phyloP scores from a whole-genome alignment of 1,284 basidiomycete species.

The Lentinula novae-zelandiae region DNA sequence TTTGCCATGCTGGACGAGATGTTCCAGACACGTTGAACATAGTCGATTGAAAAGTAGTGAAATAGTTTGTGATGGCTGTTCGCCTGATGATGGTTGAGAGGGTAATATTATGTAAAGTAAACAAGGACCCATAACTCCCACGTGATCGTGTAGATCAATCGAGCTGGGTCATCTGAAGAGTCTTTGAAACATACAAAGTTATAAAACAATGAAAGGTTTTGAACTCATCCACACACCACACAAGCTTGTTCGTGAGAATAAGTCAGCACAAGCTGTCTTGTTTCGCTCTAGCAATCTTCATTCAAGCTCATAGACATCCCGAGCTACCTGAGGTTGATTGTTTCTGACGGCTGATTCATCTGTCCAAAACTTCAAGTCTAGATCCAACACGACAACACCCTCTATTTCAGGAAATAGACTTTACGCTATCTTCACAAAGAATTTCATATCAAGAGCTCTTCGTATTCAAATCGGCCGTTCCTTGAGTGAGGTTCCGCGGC shows the following conservation, averaged over 20 bases:
- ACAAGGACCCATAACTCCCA: not conserved
- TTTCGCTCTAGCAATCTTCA: not conserved
- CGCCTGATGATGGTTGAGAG: not conserved
- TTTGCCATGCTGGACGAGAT: constrained; percentile 67
- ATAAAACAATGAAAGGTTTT: no score
- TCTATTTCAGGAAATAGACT: not conserved
- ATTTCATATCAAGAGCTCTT: not conserved
- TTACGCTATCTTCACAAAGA: no score
- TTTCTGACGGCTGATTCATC: not conserved
- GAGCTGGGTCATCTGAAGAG: not conserved
- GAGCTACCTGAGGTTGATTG: not conserved
- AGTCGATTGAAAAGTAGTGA: not conserved
- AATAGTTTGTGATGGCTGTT: not conserved
- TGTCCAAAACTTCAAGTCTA: not conserved
- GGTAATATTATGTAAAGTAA: not conserved
- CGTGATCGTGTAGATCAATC: constrained; percentile 6
- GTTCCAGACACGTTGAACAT: constrained; percentile 3
- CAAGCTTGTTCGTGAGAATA: no score
- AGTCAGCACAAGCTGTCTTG: no score
- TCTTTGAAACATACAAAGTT: no score
- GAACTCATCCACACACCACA: no score
- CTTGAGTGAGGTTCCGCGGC: not conserved
- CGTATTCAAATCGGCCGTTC: not conserved
- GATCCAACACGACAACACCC: not conserved
- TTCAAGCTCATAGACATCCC: no score